phyloP scores from a whole-genome alignment of 148 eudicot genomes.

The Chenopodium suecicum region DNA sequence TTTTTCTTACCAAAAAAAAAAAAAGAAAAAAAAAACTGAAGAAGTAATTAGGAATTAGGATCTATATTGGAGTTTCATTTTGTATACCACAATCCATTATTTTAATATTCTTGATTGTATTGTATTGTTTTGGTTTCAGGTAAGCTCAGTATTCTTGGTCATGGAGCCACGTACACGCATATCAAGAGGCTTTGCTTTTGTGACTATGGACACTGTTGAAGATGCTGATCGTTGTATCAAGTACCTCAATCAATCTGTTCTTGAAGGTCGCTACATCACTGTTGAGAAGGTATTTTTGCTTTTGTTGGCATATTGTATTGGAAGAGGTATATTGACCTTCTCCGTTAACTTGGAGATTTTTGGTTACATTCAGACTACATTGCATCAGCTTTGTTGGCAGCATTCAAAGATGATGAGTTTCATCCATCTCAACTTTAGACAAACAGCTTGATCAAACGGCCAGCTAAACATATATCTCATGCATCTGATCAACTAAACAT shows the following conservation, averaged over 20 bases:
- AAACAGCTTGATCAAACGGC: constrained; percentile 91
- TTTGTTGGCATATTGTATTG: constrained; percentile 10
- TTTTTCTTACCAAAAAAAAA: no score
- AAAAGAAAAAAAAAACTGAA: no score
- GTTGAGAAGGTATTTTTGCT: constrained; percentile 76
- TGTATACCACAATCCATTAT: not conserved
- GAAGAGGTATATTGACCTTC: constrained; percentile 36
- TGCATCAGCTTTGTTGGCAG: constrained; percentile 95
- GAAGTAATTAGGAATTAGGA: no score
- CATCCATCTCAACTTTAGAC: constrained; percentile 73
- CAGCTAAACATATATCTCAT: constrained; percentile 87
- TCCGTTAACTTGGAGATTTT: constrained; percentile 80
- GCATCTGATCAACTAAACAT: constrained; percentile 91
- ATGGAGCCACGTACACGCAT: constrained; percentile 90
- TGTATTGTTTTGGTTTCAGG: constrained; percentile 36
- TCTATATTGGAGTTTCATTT: no score
- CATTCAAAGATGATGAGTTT: constrained; percentile 93
- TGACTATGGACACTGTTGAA: constrained; percentile 73
- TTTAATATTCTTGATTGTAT: not conserved
- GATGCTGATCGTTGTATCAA: constrained; percentile 86
- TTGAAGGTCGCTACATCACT: constrained; percentile 91
- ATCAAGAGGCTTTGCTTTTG: constrained; percentile 93
- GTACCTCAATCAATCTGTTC: constrained; percentile 79
- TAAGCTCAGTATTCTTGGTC: constrained; percentile 66
- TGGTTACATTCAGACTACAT: constrained; percentile 92